These are phyloP conservation scores for Colletotrichum tropicicola DNA, from an alignment of 2,329 filamentous ascomycete genomes.

Conservation along the genomic window DNA sequence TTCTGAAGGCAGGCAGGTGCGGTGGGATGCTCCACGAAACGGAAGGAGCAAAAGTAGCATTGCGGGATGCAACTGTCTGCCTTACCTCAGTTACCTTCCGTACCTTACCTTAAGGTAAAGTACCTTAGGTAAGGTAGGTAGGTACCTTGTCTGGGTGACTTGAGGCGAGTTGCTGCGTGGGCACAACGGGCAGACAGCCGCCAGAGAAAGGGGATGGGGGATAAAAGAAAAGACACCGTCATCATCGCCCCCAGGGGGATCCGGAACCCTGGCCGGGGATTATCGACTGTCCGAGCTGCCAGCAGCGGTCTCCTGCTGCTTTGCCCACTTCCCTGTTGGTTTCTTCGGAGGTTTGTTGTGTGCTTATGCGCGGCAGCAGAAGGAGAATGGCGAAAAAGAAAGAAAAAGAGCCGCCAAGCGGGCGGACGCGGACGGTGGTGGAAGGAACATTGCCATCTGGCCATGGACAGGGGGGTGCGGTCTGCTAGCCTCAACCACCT, in stretches of 20 bases:
- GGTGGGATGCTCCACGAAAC: too few species aligned
- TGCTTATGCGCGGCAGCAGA: background rate
- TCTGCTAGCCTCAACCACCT: background rate
- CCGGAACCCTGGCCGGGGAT: background rate
- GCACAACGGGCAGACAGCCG: too few species aligned
- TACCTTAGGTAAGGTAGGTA: too few species aligned
- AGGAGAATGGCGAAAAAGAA: background rate
- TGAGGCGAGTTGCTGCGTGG: too few species aligned
- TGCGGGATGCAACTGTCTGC: too few species aligned
- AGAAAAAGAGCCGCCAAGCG: constrained; percentile 19
- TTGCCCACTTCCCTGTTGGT: background rate
- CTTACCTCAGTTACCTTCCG: too few species aligned
- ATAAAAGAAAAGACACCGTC: background rate
- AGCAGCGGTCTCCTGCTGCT: too few species aligned
- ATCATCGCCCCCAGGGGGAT: background rate
- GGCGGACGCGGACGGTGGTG: background rate
- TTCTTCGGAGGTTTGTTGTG: background rate
- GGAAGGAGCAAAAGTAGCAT: too few species aligned
- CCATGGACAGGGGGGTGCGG: background rate
- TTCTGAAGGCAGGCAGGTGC: too few species aligned
- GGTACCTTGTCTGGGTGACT: too few species aligned
- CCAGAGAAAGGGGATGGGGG: background rate
- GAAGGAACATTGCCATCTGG: background rate
- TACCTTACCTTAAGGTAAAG: too few species aligned
- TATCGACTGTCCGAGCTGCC: background rate